These are phyloP conservation scores for Podaxis sp. DNA, from an alignment of 768 basidiomycete genomes.

Conservation along the genomic window DNA sequence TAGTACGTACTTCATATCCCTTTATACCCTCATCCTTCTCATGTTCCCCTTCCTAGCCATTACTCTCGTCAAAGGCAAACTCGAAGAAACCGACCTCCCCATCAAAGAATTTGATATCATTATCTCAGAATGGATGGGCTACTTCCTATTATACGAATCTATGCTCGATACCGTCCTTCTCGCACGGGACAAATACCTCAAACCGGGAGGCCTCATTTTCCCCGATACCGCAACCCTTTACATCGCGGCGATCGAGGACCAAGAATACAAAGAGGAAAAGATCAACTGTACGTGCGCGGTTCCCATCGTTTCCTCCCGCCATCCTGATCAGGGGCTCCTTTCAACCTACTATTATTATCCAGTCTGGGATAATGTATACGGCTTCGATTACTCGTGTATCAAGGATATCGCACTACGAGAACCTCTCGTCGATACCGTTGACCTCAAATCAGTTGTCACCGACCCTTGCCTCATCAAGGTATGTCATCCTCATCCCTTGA, in stretches of 20 bases:
- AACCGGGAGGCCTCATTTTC: slow-evolving; percentile 87
- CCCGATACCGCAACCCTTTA: slow-evolving; percentile 92
- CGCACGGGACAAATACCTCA: slow-evolving; percentile 95
- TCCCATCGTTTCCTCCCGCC: not conserved
- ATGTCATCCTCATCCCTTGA: slow-evolving; percentile 12
- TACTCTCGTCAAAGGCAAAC: slow-evolving; percentile 95
- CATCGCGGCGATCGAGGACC: slow-evolving; percentile 96
- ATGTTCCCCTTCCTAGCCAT: slow-evolving; percentile 52
- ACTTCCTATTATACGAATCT: slow-evolving; percentile 97
- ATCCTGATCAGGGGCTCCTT: not conserved
- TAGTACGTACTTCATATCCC: slow-evolving; percentile 45
- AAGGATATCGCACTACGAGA: slow-evolving; percentile 97
- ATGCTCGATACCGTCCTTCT: slow-evolving; percentile 99
- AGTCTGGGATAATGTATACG: slow-evolving; percentile 99
- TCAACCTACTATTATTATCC: not conserved
- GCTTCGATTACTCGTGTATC: slow-evolving; percentile 99
- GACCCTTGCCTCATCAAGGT: slow-evolving; percentile 90
- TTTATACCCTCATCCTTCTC: slow-evolving; percentile 5
- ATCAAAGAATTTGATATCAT: slow-evolving; percentile 95
- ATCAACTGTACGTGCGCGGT: slow-evolving; percentile 79
- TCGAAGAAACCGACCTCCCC: slow-evolving; percentile 88
- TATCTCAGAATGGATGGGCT: slow-evolving; percentile 99
- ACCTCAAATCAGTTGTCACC: slow-evolving; percentile 91
- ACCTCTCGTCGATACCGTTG: slow-evolving; percentile 98
- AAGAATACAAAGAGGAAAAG: slow-evolving; percentile 99